A percentile compares a stretch with the other conserved stretches of the same genome.
Conservation (phyloP, 1,284 basidiomycete genomes). For the Phylloporus gajari region DNA sequence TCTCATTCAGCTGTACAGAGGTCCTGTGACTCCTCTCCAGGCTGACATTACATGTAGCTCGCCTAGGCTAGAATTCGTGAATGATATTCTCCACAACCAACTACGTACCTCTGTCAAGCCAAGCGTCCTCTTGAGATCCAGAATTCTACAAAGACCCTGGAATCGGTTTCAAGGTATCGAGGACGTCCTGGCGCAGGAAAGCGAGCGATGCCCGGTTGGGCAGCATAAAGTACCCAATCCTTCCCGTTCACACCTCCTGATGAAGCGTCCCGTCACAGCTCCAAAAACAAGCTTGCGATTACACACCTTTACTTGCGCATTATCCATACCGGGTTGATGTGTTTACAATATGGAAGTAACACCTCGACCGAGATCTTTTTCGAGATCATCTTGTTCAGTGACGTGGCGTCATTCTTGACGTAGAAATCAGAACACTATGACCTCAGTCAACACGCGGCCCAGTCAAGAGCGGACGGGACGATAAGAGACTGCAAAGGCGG, state of each 20-base stretch:
- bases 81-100: neutral
- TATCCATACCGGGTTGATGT: constrained; percentile 60
- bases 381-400: constrained; percentile 65
- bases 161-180: constrained; percentile 75
- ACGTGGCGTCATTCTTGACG: too few species aligned
- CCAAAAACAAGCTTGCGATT: neutral
- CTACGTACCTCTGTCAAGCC: constrained; percentile 48
- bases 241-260: constrained; percentile 41
- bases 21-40: constrained; percentile 88
- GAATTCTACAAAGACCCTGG: constrained; percentile 85
- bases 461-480: too few species aligned
- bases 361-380: constrained; percentile 67
- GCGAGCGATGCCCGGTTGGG: constrained; percentile 73
- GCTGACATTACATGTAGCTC: constrained; percentile 69
- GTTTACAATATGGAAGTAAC: constrained; percentile 72
- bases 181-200: constrained; percentile 71
- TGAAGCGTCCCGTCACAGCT: constrained; percentile 3
- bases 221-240: constrained; percentile 73
- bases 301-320: constrained; percentile 50
- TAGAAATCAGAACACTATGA: too few species aligned
- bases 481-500: too few species aligned
- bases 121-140: constrained; percentile 65
- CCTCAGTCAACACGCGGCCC: too few species aligned
- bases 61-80: constrained; percentile 48
- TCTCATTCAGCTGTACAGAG: constrained; percentile 96